Evolutionary conservation across 176 grass and related monocot species (phyloP), one percentile per base, ranked within the genome.

Genomic region (Secale cereale): DNA sequence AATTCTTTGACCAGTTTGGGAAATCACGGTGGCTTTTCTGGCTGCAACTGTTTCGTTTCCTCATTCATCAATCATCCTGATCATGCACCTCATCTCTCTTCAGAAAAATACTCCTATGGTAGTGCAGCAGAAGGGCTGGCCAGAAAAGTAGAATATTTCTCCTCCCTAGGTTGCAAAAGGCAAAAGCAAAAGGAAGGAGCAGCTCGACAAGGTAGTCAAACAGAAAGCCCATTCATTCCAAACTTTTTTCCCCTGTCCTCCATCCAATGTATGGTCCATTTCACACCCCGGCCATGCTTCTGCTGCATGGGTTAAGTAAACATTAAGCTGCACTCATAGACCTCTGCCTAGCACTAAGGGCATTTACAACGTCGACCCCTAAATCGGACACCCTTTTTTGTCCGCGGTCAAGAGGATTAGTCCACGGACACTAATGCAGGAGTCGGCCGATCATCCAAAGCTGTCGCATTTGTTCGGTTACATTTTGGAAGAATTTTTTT

Each of bases 61-160:
- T 65, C 88, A 74, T 87, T 66, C 80, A 79, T 75, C 84, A 83
- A 86, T 90, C 80, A 86, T 90, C 79, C 76, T 90, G 57, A 90
- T 74, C 25, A 65, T 35, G 66, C 7, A 45, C 41, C 41, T 73
- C 37, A 41, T 45, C 70, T 11, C 15, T 2, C 46, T 16, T 33
- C 14, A 15, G 4, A 48, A 50, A 50, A 50, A 50, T 17, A 50
- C 46, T 71, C 22, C 11, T 26, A 1, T 72, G 46, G 45, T 0
- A 66, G 60, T 8, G 77, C 77, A 73, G 35, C 45, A 74, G 16
- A 74, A 74, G 70, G 23, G 45, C 12, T 45, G 43, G 59, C 60
- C 80, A 79, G 74, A 30, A 86, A 86, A 86, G 84, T 74, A 78
- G 82, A 82, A 56, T 86, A 83, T 31, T 76, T 76, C 27, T 23